phyloP scores from a whole-genome alignment of 495 filamentous ascomycete genomes.

The Pyronema omphalodes region DNA sequence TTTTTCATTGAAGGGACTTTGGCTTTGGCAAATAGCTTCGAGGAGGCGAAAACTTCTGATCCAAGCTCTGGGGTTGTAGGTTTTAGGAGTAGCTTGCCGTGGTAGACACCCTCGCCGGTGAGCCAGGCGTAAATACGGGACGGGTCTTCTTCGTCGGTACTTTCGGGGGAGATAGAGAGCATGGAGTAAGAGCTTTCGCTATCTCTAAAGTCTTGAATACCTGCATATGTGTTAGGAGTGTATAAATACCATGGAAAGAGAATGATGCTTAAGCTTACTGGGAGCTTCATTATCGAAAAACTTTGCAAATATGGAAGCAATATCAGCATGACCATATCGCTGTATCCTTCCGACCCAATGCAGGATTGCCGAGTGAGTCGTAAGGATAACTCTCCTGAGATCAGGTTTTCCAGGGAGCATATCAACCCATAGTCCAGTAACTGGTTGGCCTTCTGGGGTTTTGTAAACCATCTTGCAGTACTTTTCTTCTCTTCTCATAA shows the following conservation, averaged over 20 bases:
- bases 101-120: constrained; percentile 66
- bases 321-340: constrained; percentile 56
- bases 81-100: constrained; percentile 49
- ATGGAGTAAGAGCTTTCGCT: constrained; percentile 16
- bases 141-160: constrained; percentile 29
- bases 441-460: constrained; percentile 49
- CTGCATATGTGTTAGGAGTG: constrained; percentile 6
- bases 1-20: constrained; percentile 49
- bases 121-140: constrained; percentile 83
- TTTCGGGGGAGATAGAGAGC: constrained; percentile 58
- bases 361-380: constrained; percentile 52
- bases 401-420: constrained; percentile 43
- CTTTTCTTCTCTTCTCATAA: constrained; percentile 85
- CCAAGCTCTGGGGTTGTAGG: constrained; percentile 39
- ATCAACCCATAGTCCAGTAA: constrained; percentile 73
- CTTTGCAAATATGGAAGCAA: constrained; percentile 61
- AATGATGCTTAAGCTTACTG: constrained; percentile 10
- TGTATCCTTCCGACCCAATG: constrained; percentile 64
- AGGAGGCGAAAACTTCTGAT: constrained; percentile 43
- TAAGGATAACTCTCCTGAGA: constrained; percentile 53
- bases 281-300: constrained; percentile 62
- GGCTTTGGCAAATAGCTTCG: constrained; percentile 55
- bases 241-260: neutral
- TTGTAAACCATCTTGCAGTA: constrained; percentile 70
- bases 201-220: constrained; percentile 22